These are phyloP conservation scores for Cladosporium sp. DNA, from an alignment of 2,329 filamentous ascomycete genomes.

Conservation along the genomic window DNA sequence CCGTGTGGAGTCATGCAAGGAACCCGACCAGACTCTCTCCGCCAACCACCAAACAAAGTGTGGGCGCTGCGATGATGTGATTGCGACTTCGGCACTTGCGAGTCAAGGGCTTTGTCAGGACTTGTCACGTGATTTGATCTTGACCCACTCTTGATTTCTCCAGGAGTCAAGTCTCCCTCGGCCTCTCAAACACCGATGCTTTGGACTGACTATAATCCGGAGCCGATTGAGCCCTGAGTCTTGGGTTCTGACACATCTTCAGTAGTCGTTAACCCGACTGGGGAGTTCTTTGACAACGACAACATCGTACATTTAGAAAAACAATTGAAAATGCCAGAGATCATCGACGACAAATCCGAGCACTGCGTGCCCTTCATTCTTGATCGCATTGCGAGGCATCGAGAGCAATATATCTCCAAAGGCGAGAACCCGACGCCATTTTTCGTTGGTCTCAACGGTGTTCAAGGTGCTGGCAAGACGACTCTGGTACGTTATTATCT, in stretches of 20 bases:
- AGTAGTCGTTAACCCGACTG: no score
- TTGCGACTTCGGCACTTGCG: constrained; percentile 4
- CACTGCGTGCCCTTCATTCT: constrained; percentile 75
- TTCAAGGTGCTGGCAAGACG: constrained; percentile 90
- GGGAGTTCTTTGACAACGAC: no score
- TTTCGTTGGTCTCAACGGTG: constrained; percentile 82
- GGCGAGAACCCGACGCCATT: constrained; percentile 55
- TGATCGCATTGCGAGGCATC: constrained; percentile 52
- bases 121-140: background rate
- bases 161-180: background rate
- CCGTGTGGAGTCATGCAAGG: constrained; percentile 9
- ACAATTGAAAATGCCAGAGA: constrained; percentile 39
- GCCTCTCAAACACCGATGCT: constrained; percentile 5
- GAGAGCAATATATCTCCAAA: constrained; percentile 30
- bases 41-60: constrained; percentile 9
- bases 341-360: constrained; percentile 72
- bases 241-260: no score
- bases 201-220: constrained; percentile 9
- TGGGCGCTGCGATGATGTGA: constrained; percentile 9
- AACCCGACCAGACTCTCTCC: constrained; percentile 4
- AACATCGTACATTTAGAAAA: no score
- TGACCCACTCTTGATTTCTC: no score
- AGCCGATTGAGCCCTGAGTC: background rate
- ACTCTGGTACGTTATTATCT: constrained; percentile 57
- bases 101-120: background rate